Evolutionary conservation across 768 basidiomycete genomes (phyloP), one percentile per base, ranked within the genome.

Genomic region (Boletus rufocinnamomeus): DNA sequence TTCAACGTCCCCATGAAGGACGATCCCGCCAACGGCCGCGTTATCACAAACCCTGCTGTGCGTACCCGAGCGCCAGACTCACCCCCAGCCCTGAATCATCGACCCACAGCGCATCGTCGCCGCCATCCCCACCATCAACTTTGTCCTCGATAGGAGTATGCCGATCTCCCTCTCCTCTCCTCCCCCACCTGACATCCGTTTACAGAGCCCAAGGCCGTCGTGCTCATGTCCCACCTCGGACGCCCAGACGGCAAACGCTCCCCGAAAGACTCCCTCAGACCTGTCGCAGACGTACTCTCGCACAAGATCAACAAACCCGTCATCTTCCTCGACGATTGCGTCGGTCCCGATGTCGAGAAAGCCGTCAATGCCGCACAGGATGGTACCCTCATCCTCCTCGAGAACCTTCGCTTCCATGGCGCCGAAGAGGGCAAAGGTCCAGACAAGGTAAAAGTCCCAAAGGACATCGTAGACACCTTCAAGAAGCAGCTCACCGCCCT

Each of bases 341-440:
- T 98, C 56, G 96, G 95, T 34, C 79, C 86, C 46, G 88, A 93
- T 10, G 85, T 92, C 64, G 93, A 98, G 76, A 77, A 85, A 54
- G 83, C 86, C 46, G 89, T 97, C 62, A 78, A 80, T 59, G 75
- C 71, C 34, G 82, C 84, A 6, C 65, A 77, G 25, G 68, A 75
- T 49, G 90, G 95, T 50, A 81, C 89, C 44, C 75, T 93, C 66
- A 85, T 98, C 76, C 83, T 99, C 57, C 86, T 99, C 69, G 96
- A 99, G 79, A 99, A 99, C 78, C 80, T 99, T 52, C 91, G 96
- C 59, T 99, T 97, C 86, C 93, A 98, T 76, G 94, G 93, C 64
- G 96, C 96, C 70, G 96, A 99, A 77, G 96, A 99, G 76, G 96
- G 96, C 78, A 94, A 95, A 75, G 88, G 91, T 74, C 93, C 96